A percentile compares a stretch with the other conserved stretches of the same genome.
These are phyloP conservation scores for Populus simonii DNA, from an alignment of 345 rosid species.

Conservation along the genomic window DNA sequence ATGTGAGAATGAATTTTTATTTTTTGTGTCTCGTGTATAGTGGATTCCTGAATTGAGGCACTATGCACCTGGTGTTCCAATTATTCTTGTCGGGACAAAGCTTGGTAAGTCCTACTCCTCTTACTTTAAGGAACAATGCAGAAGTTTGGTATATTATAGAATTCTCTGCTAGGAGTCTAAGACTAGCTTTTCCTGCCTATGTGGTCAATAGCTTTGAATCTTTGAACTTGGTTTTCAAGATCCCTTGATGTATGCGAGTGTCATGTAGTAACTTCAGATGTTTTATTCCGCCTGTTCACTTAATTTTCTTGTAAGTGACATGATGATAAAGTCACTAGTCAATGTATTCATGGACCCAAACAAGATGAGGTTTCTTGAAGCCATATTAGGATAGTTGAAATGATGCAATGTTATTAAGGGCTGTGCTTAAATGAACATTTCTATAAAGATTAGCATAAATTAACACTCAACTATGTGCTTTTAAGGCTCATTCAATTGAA, in stretches of 20 bases:
- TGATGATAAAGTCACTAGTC: background rate
- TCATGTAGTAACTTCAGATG: background rate
- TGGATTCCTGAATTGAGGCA: constrained; percentile 96
- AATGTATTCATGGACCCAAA: too few species aligned
- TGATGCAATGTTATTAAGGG: background rate
- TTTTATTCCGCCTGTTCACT: background rate
- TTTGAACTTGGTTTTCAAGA: background rate
- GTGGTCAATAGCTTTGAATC: background rate
- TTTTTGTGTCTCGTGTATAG: constrained; percentile 37
- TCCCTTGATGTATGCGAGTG: background rate
- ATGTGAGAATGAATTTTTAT: constrained; percentile 20
- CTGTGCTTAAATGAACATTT: background rate
- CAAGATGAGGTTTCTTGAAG: background rate
- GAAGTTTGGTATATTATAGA: background rate
- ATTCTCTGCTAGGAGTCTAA: background rate
- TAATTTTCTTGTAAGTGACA: background rate
- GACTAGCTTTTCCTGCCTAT: background rate
- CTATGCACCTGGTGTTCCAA: constrained; percentile 70
- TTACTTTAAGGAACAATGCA: background rate
- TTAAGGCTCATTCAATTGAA: background rate
- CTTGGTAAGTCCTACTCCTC: constrained; percentile 34
- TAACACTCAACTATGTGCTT: background rate
- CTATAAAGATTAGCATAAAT: background rate
- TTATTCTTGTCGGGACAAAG: constrained; percentile 63
- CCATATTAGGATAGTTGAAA: background rate